Evolutionary conservation across 2,329 filamentous ascomycete species (phyloP).

Genomic region (Chaetomium strumarium): DNA sequence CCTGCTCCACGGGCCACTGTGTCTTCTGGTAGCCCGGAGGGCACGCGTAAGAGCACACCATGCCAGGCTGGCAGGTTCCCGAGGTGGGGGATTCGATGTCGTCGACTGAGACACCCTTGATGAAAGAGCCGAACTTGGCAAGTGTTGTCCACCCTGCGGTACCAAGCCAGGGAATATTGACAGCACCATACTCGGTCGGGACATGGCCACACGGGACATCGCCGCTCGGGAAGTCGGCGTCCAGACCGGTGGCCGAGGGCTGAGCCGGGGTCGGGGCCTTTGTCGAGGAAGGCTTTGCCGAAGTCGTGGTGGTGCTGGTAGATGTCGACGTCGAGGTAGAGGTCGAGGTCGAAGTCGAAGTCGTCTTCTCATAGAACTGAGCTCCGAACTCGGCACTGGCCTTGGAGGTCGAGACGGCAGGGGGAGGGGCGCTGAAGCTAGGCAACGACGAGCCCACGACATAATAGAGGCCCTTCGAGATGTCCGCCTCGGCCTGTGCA

Average conservation of each 20-base stretch:
- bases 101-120: conserved; percentile 49
- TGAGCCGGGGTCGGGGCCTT: conserved; percentile 17
- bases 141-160: conserved; percentile 75
- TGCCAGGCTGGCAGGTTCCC: conserved; percentile 55
- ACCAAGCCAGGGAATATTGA: conserved; percentile 62
- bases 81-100: conserved; percentile 59
- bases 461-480: conserved; percentile 65
- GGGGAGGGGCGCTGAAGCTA: conserved; percentile 42
- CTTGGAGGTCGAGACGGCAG: conserved; percentile 30
- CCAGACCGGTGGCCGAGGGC: conserved; percentile 46
- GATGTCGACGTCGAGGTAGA: conserved; percentile 2
- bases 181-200: conserved; percentile 74
- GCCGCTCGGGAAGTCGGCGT: conserved; percentile 69
- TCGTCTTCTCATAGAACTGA: conserved; percentile 48
- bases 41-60: conserved; percentile 90
- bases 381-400: conserved; percentile 35
- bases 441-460: conserved; percentile 55
- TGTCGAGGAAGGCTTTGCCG: conserved; percentile 8
- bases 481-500: conserved; percentile 62
- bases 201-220: conserved; percentile 65
- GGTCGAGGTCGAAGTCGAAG: conserved; percentile 25
- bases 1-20: conserved; percentile 78
- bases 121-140: conserved; percentile 55
- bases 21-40: conserved; percentile 87
- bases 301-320: conserved; percentile 24